Evolutionary conservation across 208 protist species (phyloP), one percentile per base, ranked within the genome.

Genomic region (Acanthamoeba healyi): DNA sequence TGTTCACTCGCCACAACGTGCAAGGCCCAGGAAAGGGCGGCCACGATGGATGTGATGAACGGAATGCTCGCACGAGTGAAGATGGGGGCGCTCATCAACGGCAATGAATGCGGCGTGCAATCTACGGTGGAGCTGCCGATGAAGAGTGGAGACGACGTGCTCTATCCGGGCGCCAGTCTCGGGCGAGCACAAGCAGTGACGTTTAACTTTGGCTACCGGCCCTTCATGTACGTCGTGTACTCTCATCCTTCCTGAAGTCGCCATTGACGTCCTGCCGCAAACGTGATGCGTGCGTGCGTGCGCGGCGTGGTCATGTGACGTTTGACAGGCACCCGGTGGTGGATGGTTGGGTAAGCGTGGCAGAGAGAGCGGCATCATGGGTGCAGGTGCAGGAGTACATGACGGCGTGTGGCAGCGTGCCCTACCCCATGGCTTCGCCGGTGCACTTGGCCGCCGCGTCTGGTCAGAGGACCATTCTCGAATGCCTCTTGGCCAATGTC

Each of bases 11-110:
- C n/a, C n/a, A n/a, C n/a, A n/a, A n/a, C n/a, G n/a, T n/a, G n/a
- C n/a, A n/a, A n/a, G n/a, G n/a, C n/a, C n/a, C n/a, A 38, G 72
- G 19, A 2, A 7, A 81, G 40, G 72, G 49, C 24, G 72, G 49
- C 40, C n/a, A 81, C 14, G 72, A 84, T 40, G 74, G 74, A n/a
- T n/a, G n/a, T n/a, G n/a, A 84, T 58, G n/a, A 56, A 84, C 42
- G 42, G 58, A 3, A 1, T 14, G 74, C 29, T 84, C 29, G 74
- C 46, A 1, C 6, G 74, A 5, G 74, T 56, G 26, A 6, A 51
- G 9, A 58, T 84, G 46, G 74, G 74, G n/a, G 74, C 74, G 5
- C 74, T 40, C 0, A 56, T 84, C 44, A 84, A 84, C 74, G 74
- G 74, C 74, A 84, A 84, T 24, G 74, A 84, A 14, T 10, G 54